Percentiles rank a stretch among this genome's conserved stretches.
phyloP scores from a whole-genome alignment of 2,329 filamentous ascomycete genomes.

The Mycocentrospora acerina region DNA sequence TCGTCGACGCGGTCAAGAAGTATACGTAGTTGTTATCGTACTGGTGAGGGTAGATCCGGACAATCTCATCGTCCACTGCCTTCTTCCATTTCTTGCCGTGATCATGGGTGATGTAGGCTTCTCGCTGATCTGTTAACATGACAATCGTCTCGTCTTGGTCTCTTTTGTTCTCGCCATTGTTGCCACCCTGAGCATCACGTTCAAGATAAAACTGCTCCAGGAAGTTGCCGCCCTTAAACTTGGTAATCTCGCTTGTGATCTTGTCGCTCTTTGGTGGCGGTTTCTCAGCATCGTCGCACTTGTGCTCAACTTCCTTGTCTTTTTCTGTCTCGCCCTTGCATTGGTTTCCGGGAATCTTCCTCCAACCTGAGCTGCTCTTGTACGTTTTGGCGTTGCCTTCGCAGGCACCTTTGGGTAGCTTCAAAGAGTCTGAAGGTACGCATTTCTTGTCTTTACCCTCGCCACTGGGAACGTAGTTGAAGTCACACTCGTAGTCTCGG shows the following conservation, averaged over 20 bases:
- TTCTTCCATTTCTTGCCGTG: conserved; percentile 88
- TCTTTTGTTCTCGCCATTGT: conserved; percentile 69
- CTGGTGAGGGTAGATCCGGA: conserved; percentile 71
- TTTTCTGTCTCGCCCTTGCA: conserved; percentile 47
- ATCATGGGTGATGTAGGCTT: conserved; percentile 75
- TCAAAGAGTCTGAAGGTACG: conserved; percentile 61
- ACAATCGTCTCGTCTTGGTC: conserved; percentile 73
- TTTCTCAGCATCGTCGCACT: conserved; percentile 65
- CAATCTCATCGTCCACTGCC: conserved; percentile 69
- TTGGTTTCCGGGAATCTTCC: conserved; percentile 73
- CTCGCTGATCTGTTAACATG: conserved; percentile 58
- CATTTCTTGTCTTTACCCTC: conserved; percentile 64
- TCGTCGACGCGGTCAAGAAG: conserved; percentile 71
- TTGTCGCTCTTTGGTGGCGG: conserved; percentile 65
- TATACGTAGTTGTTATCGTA: conserved; percentile 85
- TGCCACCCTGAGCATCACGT: conserved; percentile 63
- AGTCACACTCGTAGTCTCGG: conserved; percentile 91
- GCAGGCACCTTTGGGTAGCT: conserved; percentile 72
- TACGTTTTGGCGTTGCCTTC: conserved; percentile 72
- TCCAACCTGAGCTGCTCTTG: conserved; percentile 84
- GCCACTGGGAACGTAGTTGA: conserved; percentile 68
- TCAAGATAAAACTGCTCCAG: conserved; percentile 74
- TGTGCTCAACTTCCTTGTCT: conserved; percentile 63
- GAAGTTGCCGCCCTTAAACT: conserved; percentile 63
- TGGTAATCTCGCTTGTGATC: conserved; percentile 61